Conservation (phyloP, 192 early-diverging fungal species). For the Backusella morwellensis region DNA sequence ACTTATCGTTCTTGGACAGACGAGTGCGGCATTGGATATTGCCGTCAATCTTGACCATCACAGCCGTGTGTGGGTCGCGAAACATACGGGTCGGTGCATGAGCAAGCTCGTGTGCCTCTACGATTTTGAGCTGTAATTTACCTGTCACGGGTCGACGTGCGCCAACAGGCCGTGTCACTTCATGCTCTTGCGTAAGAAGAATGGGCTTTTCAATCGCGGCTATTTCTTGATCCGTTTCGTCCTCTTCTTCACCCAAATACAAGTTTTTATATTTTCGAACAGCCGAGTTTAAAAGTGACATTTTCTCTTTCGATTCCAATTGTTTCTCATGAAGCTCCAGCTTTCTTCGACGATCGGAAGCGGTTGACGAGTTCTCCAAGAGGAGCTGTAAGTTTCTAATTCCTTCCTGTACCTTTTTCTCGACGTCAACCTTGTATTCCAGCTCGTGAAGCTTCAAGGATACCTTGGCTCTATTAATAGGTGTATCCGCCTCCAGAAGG, state of each 20-base stretch:
- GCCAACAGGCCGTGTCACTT: conserved; percentile 45
- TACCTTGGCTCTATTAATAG: conserved; percentile 63
- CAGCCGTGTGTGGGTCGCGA: conserved; percentile 63
- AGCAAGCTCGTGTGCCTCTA: conserved; percentile 56
- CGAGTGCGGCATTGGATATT: conserved; percentile 70
- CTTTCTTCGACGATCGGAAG: conserved; percentile 45
- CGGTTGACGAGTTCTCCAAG: conserved; percentile 26
- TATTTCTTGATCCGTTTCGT: not conserved
- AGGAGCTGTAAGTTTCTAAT: conserved; percentile 39
- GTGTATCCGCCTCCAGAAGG: conserved; percentile 65
- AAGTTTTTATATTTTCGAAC: conserved; percentile 85
- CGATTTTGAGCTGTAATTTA: conserved; percentile 64
- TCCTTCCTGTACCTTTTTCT: conserved; percentile 86
- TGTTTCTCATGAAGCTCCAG: conserved; percentile 51
- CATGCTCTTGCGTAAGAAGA: not conserved
- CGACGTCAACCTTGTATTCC: conserved; percentile 87
- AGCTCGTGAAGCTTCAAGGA: conserved; percentile 85
- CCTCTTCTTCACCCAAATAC: conserved; percentile 69
- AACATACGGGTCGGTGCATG: conserved; percentile 56
- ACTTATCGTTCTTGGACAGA: conserved; percentile 58
- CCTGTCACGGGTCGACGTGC: conserved; percentile 69
- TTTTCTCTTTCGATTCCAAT: conserved; percentile 70
- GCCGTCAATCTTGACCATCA: conserved; percentile 84
- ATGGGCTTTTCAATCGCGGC: not conserved
- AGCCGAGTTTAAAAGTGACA: conserved; percentile 66